A percentile compares a stretch with the other conserved stretches of the same genome.
Evolutionary conservation across 495 filamentous ascomycete species (phyloP).

Genomic region (Halenospora varia): DNA sequence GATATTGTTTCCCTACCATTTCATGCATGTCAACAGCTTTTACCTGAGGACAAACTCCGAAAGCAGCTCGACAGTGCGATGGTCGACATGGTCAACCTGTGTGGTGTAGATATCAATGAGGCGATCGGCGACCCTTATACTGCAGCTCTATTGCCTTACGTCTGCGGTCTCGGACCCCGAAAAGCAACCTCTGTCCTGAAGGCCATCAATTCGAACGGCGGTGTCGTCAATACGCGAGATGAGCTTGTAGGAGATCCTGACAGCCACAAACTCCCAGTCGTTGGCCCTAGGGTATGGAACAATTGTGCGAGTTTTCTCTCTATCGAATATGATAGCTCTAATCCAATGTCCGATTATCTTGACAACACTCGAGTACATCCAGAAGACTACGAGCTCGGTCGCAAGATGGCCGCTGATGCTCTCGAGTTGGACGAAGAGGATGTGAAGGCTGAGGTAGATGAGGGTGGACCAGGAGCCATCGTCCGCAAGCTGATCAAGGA

Average conservation of each 20-base stretch:
- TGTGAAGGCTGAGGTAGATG: constrained; percentile 87
- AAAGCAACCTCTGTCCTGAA: constrained; percentile 87
- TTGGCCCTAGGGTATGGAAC: constrained; percentile 87
- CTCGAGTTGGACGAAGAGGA: constrained; percentile 96
- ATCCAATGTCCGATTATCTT: constrained; percentile 78
- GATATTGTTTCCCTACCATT: constrained; percentile 84
- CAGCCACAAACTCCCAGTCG: constrained; percentile 68
- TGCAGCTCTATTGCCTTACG: constrained; percentile 83
- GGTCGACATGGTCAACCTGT: constrained; percentile 97
- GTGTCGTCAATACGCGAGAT: constrained; percentile 71
- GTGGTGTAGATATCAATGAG: constrained; percentile 91
- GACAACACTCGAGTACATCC: constrained; percentile 97
- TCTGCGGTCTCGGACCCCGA: constrained; percentile 88
- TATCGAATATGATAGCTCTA: constrained; percentile 77
- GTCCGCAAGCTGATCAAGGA: constrained; percentile 90
- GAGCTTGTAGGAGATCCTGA: constrained; percentile 85
- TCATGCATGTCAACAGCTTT: constrained; percentile 81
- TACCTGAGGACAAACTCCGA: constrained; percentile 79
- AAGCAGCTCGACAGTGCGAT: constrained; percentile 87
- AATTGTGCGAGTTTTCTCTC: constrained; percentile 95
- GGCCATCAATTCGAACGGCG: constrained; percentile 83
- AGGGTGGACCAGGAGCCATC: constrained; percentile 82
- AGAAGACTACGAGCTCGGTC: constrained; percentile 94
- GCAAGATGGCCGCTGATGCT: constrained; percentile 97
- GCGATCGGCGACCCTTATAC: constrained; percentile 73